Percentiles rank a stretch among this genome's conserved stretches.
Conservation (phyloP, 139 green algal genomes). For the Raphidocelis subcapitata region DNA sequence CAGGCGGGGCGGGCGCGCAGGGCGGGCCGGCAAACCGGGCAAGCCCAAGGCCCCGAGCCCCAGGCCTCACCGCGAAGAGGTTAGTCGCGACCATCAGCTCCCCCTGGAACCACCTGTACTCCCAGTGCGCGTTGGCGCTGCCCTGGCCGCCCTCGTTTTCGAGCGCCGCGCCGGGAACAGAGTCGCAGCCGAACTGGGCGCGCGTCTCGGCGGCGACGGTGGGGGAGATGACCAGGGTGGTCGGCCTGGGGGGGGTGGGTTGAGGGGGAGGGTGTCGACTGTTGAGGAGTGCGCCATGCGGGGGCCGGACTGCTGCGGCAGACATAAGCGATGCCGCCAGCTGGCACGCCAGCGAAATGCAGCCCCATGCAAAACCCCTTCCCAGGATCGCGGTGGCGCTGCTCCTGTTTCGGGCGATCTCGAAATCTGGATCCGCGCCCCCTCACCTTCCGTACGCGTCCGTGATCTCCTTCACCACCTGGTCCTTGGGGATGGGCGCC, state of each 20-base stretch:
- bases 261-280: neutral
- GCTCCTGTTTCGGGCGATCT: too few relatives aligned
- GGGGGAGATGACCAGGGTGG: conserved; percentile 25
- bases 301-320: neutral
- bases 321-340: too few relatives aligned
- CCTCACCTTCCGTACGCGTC: conserved; percentile 7
- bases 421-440: too few relatives aligned
- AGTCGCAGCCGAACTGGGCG: conserved; percentile 58
- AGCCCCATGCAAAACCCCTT: too few relatives aligned
- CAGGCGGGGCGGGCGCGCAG: too few relatives aligned
- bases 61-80: conserved; percentile 23
- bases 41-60: too few relatives aligned
- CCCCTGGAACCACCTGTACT: conserved; percentile 50
- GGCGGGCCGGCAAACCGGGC: too few relatives aligned
- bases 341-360: too few relatives aligned
- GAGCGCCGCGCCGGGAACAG: conserved; percentile 52
- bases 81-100: conserved; percentile 62
- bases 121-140: conserved; percentile 63
- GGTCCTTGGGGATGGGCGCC: conserved; percentile 19
- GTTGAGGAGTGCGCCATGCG: neutral
- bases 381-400: too few relatives aligned
- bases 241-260: neutral
- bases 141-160: conserved; percentile 63
- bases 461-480: conserved; percentile 27
- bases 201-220: conserved; percentile 28